These are phyloP conservation scores for Scutellaria galericulata DNA, from an alignment of 257 asterid genomes.

Conservation along the genomic window DNA sequence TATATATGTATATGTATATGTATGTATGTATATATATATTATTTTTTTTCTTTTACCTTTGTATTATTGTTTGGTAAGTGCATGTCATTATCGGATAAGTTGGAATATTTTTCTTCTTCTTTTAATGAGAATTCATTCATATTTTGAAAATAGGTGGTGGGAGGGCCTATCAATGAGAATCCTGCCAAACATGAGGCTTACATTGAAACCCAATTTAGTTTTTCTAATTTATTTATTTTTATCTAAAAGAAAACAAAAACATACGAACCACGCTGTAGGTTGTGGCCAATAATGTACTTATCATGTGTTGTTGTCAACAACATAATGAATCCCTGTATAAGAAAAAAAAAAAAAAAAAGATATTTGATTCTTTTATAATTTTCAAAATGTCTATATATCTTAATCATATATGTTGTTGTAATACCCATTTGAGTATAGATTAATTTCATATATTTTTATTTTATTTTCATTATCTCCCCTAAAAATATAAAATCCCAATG, in stretches of 20 bases:
- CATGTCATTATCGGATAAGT: conserved; percentile 42
- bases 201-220: not conserved
- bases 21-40: too few species aligned
- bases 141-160: conserved; percentile 13
- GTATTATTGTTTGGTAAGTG: conserved; percentile 34
- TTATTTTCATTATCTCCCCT: too few species aligned
- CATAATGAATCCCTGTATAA: not conserved
- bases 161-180: not conserved
- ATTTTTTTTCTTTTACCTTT: too few species aligned
- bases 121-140: not conserved
- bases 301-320: conserved; percentile 4
- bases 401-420: too few species aligned
- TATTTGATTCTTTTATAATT: too few species aligned
- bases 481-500: too few species aligned
- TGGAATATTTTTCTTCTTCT: conserved; percentile 11
- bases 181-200: conserved; percentile 12
- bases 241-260: not conserved
- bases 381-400: too few species aligned
- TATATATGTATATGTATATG: too few species aligned
- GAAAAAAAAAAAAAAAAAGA: too few species aligned
- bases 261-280: conserved; percentile 13
- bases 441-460: too few species aligned
- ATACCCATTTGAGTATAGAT: too few species aligned
- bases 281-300: conserved; percentile 32
- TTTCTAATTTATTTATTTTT: not conserved